These are phyloP conservation scores for Allium fistulosum DNA, from an alignment of 106 monocot genomes.

Conservation along the genomic window DNA sequence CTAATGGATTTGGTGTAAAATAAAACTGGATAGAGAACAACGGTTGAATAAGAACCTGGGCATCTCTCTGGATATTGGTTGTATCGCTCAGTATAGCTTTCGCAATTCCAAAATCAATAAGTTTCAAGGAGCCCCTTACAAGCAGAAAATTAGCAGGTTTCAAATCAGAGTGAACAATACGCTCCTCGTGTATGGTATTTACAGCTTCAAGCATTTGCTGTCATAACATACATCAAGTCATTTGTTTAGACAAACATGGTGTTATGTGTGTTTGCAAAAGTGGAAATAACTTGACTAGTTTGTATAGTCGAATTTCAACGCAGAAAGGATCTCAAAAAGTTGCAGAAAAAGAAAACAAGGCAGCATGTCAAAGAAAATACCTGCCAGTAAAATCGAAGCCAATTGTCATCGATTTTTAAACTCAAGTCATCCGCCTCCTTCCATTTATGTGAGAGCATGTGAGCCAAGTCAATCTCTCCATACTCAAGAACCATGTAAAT, in stretches of 20 bases:
- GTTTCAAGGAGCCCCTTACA: slow-evolving; percentile 81
- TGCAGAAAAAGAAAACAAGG: not conserved
- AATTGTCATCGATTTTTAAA: slow-evolving; percentile 72
- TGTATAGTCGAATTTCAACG: no score
- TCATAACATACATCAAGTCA: no score
- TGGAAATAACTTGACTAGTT: no score
- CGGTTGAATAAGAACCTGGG: slow-evolving; percentile 46
- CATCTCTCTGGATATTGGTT: slow-evolving; percentile 89
- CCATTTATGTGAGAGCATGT: slow-evolving; percentile 89
- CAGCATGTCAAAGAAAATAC: slow-evolving; percentile 19
- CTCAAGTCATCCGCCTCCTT: slow-evolving; percentile 40
- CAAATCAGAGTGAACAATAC: slow-evolving; percentile 96
- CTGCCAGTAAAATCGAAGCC: slow-evolving; percentile 99
- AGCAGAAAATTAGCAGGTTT: slow-evolving; percentile 96
- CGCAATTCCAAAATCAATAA: slow-evolving; percentile 98
- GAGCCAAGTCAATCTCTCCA: slow-evolving; percentile 94
- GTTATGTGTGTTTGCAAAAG: no score
- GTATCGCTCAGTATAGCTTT: slow-evolving; percentile 94
- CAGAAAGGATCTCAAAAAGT: no score
- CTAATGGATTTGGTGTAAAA: no score
- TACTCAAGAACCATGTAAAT: slow-evolving; percentile 99
- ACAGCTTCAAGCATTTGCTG: slow-evolving; percentile 99
- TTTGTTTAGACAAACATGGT: no score
- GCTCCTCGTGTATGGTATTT: slow-evolving; percentile 91
- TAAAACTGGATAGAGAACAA: not conserved